Evolutionary conservation across 1,284 basidiomycete genomes (phyloP).

Genomic region (Ganoderma resinaceum): DNA sequence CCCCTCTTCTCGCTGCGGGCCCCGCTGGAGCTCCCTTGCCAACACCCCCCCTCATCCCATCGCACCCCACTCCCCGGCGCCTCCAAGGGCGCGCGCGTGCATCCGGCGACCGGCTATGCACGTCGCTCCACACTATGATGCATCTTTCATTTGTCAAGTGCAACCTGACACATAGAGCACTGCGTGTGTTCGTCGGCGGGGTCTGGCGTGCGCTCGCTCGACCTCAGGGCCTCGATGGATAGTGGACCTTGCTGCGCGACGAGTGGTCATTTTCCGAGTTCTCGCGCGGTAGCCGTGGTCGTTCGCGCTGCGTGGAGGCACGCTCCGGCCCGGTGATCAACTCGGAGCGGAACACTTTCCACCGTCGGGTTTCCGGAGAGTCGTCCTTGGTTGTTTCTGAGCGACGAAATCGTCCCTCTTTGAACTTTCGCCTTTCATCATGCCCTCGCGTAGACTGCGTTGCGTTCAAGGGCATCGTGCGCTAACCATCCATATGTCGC

Average conservation of each 20-base stretch:
- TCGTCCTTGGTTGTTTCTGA: neutral
- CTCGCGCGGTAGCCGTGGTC: neutral
- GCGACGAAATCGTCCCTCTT: neutral
- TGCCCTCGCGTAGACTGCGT: too few relatives aligned
- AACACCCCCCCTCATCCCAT: neutral
- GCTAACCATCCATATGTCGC: neutral
- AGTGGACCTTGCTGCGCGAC: neutral
- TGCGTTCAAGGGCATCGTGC: neutral
- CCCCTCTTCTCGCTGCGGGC: neutral
- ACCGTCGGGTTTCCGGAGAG: neutral
- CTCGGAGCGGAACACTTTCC: neutral
- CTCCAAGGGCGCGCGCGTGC: neutral
- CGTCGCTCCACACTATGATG: neutral
- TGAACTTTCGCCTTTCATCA: neutral
- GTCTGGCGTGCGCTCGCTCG: neutral
- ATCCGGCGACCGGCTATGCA: neutral
- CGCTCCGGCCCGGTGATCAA: neutral
- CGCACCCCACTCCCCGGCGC: neutral
- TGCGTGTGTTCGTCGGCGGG: neutral
- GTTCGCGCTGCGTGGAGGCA: neutral
- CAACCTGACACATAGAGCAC: neutral
- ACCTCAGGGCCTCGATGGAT: neutral
- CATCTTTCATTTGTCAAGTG: neutral
- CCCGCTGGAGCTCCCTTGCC: neutral
- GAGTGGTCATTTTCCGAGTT: neutral